These are phyloP conservation scores for Leccinum griseonigrum DNA, from an alignment of 1,284 basidiomycete species.

Conservation along the genomic window DNA sequence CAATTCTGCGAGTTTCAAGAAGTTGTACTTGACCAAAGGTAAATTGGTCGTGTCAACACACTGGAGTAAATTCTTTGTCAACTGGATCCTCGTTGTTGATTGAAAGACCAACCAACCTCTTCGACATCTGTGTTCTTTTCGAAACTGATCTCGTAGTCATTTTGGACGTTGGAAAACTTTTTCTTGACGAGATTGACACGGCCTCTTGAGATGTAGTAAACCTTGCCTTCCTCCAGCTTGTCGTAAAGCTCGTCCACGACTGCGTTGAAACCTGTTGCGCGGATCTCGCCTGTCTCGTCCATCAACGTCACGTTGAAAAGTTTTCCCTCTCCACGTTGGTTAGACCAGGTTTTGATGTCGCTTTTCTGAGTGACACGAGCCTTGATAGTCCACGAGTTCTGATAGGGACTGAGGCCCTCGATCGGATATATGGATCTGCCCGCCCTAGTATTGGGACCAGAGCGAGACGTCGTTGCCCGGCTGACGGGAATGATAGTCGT, in stretches of 20 bases:
- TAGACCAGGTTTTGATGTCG: constrained; percentile 90
- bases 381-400: constrained; percentile 99
- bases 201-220: constrained; percentile 90
- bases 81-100: constrained; percentile 1
- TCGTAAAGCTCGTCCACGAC: constrained; percentile 85
- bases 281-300: constrained; percentile 95
- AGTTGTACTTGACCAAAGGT: constrained; percentile 83
- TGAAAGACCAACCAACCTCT: constrained; percentile 58
- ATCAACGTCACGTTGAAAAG: constrained; percentile 92
- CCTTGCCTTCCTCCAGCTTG: constrained; percentile 87
- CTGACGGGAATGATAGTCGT: constrained; percentile 14
- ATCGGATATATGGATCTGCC: constrained; percentile 75
- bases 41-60: constrained; percentile 76
- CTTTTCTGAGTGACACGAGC: constrained; percentile 90
- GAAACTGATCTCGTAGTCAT: constrained; percentile 95
- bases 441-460: constrained; percentile 30
- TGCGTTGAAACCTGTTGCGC: constrained; percentile 90
- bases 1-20: constrained; percentile 68
- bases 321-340: constrained; percentile 91
- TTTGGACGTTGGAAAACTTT: constrained; percentile 89
- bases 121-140: constrained; percentile 83
- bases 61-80: constrained; percentile 37
- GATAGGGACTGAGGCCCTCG: constrained; percentile 93
- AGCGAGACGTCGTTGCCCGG: constrained; percentile 17
- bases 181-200: constrained; percentile 96